These are phyloP conservation scores for Geosiphon pyriformis DNA, from an alignment of 192 early-diverging fungal genomes.

Conservation along the genomic window DNA sequence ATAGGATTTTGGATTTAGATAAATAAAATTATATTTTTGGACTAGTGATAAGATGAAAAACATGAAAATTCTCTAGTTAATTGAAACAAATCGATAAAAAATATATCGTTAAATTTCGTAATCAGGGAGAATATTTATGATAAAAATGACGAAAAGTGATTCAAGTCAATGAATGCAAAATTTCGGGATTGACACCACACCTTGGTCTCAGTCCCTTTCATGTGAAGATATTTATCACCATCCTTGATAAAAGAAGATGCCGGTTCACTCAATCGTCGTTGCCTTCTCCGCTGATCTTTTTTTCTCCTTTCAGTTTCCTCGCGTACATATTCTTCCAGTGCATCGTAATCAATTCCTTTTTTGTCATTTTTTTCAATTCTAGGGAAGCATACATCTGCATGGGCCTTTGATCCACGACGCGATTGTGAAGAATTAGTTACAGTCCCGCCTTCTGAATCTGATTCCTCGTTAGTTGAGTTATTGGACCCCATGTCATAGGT, in stretches of 20 bases:
- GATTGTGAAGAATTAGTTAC: background rate
- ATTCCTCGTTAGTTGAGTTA: slow-evolving; percentile 6
- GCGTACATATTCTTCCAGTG: slow-evolving; percentile 29
- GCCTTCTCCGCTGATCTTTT: slow-evolving; percentile 14
- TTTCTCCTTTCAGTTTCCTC: slow-evolving; percentile 19
- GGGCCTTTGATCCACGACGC: background rate
- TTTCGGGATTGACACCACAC: background rate
- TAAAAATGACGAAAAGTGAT: too few relatives aligned
- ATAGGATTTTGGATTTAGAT: too few relatives aligned
- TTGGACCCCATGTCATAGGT: background rate
- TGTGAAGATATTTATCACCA: background rate
- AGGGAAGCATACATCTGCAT: slow-evolving; percentile 21
- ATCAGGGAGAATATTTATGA: too few relatives aligned
- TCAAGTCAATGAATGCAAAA: background rate
- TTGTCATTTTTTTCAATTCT: slow-evolving; percentile 14
- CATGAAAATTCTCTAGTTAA: background rate
- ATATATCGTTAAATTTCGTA: background rate
- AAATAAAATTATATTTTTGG: too few relatives aligned
- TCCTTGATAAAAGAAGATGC: slow-evolving; percentile 6
- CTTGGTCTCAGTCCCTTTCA: slow-evolving; percentile 7
- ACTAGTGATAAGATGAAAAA: too few relatives aligned
- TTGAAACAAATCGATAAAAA: background rate
- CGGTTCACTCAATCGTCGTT: slow-evolving; percentile 21
- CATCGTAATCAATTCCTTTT: slow-evolving; percentile 34
- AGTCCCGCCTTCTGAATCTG: slow-evolving; percentile 19